Conservation (phyloP, 768 basidiomycete species). For the Podaxis sp. region DNA sequence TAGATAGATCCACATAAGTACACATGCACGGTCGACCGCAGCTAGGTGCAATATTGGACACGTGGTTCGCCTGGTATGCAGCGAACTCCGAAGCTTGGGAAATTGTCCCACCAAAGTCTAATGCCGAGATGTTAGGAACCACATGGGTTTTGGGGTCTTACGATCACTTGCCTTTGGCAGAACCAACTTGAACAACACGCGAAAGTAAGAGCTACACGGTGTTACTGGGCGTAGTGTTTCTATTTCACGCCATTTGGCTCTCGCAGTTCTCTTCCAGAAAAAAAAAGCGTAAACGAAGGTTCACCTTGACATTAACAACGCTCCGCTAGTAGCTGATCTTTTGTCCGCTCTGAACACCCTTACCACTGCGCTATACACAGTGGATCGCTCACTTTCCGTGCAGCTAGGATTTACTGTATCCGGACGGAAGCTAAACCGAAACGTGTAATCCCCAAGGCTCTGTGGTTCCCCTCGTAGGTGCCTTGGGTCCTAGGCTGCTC, state of each 20-base stretch:
- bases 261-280: neutral
- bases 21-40: neutral
- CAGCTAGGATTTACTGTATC: too few relatives aligned
- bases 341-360: neutral
- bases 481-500: too few relatives aligned
- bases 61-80: neutral
- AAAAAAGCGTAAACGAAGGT: too few relatives aligned
- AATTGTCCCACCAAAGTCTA: neutral
- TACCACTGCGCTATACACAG: neutral
- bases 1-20: neutral
- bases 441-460: too few relatives aligned
- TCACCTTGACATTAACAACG: too few relatives aligned
- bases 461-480: too few relatives aligned
- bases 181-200: neutral
- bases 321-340: too few relatives aligned
- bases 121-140: neutral
- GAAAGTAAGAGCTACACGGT: neutral
- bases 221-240: neutral
- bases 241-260: neutral
- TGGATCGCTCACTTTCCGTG: neutral
- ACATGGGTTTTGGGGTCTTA: neutral
- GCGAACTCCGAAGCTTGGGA: neutral
- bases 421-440: too few relatives aligned
- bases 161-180: neutral
- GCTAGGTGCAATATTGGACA: neutral